Evolutionary conservation across 169 alveolate species (phyloP).

Genomic region (Plasmodium cynomolgi): DNA sequence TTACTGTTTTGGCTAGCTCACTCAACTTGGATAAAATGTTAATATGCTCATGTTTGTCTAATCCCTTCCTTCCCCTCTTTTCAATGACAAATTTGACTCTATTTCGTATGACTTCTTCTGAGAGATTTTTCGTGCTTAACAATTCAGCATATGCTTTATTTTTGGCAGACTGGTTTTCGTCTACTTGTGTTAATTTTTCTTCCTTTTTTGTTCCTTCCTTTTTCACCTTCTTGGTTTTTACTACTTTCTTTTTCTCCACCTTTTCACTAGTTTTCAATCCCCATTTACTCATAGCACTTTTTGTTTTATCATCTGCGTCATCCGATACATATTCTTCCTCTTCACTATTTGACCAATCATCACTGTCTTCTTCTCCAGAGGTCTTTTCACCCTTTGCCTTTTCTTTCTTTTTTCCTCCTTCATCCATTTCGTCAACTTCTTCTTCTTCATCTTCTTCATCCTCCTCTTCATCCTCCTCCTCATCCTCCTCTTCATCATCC

Average conservation of each 20-base stretch:
- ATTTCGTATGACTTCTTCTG: slow-evolving; percentile 85
- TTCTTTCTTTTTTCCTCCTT: slow-evolving; percentile 8
- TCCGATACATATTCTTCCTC: slow-evolving; percentile 82
- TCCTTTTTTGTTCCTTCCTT: slow-evolving; percentile 82
- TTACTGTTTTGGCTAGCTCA: slow-evolving; percentile 87
- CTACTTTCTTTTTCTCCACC: slow-evolving; percentile 72
- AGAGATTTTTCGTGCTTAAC: slow-evolving; percentile 83
- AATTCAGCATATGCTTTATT: slow-evolving; percentile 82
- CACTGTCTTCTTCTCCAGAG: slow-evolving; percentile 79
- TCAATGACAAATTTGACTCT: slow-evolving; percentile 89
- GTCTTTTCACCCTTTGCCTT: slow-evolving; percentile 8
- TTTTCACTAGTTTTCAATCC: slow-evolving; percentile 86
- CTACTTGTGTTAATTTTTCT: slow-evolving; percentile 77
- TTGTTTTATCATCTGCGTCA: slow-evolving; percentile 85
- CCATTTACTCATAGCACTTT: slow-evolving; percentile 90
- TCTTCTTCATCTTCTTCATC: slow-evolving; percentile 70
- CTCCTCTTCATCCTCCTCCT: slow-evolving; percentile 71
- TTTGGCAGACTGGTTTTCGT: slow-evolving; percentile 78
- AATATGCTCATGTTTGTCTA: slow-evolving; percentile 89
- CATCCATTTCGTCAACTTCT: slow-evolving; percentile 29
- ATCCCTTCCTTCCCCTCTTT: slow-evolving; percentile 92
- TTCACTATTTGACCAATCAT: slow-evolving; percentile 89
- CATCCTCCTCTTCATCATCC: slow-evolving; percentile 80
- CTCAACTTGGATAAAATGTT: slow-evolving; percentile 87
- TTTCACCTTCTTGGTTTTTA: slow-evolving; percentile 79